Percentiles rank a stretch among this genome's conserved stretches.
These are phyloP conservation scores for Ogataea zsoltii DNA, from an alignment of 805 yeast genomes.

Conservation along the genomic window DNA sequence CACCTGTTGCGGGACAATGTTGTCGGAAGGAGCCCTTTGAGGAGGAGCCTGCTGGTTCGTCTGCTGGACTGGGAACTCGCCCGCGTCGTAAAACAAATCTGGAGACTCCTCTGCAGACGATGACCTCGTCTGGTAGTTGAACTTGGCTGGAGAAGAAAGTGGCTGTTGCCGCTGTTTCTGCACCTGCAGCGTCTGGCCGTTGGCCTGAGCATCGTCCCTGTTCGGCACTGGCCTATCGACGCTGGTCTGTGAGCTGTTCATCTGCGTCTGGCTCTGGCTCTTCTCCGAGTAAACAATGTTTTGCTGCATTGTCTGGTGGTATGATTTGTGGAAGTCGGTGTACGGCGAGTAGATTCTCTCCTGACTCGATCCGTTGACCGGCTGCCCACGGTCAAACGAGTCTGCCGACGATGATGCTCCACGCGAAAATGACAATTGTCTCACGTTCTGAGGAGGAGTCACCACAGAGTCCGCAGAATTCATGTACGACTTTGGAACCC, in stretches of 20 bases:
- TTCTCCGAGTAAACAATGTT: constrained; percentile 7
- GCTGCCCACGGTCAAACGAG: constrained; percentile 7
- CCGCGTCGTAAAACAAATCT: constrained; percentile 9
- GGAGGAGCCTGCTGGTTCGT: neutral
- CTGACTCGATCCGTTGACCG: constrained; percentile 1
- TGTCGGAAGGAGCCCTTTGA: constrained; percentile 29
- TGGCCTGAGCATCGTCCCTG: constrained; percentile 1
- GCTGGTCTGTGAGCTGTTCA: neutral
- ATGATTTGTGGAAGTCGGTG: constrained; percentile 35
- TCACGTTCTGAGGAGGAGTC: neutral
- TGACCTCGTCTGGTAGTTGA: constrained; percentile 1
- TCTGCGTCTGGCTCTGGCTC: no score
- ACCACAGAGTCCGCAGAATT: constrained; percentile 11
- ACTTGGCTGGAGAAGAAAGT: constrained; percentile 8
- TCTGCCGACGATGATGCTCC: constrained; percentile 5
- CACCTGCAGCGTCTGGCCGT: constrained; percentile 4
- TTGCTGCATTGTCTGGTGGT: constrained; percentile 29
- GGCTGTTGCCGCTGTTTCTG: constrained; percentile 24
- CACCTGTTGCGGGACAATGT: constrained; percentile 25
- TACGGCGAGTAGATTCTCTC: constrained; percentile 36
- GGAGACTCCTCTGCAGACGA: constrained; percentile 3
- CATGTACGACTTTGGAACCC: constrained; percentile 3
- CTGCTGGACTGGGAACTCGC: constrained; percentile 10
- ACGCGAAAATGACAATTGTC: no score
- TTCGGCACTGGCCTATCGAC: neutral